Evolutionary conservation across 768 basidiomycete genomes (phyloP).

Genomic region (Lactarius akahatsu): DNA sequence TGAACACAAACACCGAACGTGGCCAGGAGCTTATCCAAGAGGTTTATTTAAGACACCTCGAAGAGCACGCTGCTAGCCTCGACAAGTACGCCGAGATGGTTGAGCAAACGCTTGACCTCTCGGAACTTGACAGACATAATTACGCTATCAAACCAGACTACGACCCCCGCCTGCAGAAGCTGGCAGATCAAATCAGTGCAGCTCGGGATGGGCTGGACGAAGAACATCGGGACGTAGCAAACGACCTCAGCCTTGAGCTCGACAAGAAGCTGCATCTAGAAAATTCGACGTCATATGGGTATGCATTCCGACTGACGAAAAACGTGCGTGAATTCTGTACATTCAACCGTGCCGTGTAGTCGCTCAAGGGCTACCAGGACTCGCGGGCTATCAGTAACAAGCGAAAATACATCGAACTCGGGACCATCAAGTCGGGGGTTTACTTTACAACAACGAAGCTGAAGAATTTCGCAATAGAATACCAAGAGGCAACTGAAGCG

Average conservation of each 20-base stretch:
- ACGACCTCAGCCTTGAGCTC: conserved; percentile 74
- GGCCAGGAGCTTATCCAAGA: conserved; percentile 61
- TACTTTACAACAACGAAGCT: conserved; percentile 83
- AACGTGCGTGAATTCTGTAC: conserved; percentile 51
- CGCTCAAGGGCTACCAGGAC: conserved; percentile 54
- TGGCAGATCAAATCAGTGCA: conserved; percentile 65
- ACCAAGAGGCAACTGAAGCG: conserved; percentile 58
- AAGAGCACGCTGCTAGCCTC: conserved; percentile 57
- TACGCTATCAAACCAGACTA: conserved; percentile 93
- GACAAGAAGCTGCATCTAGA: conserved; percentile 97
- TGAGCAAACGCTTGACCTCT: conserved; percentile 90
- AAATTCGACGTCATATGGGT: conserved; percentile 84
- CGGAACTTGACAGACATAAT: conserved; percentile 79
- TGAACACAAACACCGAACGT: conserved; percentile 47
- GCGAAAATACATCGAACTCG: conserved; percentile 78
- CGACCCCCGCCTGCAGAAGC: conserved; percentile 66
- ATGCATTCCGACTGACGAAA: conserved; percentile 91
- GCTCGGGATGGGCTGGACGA: conserved; percentile 78
- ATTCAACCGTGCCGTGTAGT: not conserved
- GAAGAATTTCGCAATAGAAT: conserved; percentile 70
- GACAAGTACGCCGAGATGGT: conserved; percentile 90
- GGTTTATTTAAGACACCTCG: conserved; percentile 59
- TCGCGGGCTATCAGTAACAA: conserved; percentile 62
- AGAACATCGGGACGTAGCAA: conserved; percentile 70
- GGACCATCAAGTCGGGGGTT: conserved; percentile 80